Base-by-base conservation (phyloP, 176 grass and related monocot species). In the Calamus simplicifolius region DNA sequence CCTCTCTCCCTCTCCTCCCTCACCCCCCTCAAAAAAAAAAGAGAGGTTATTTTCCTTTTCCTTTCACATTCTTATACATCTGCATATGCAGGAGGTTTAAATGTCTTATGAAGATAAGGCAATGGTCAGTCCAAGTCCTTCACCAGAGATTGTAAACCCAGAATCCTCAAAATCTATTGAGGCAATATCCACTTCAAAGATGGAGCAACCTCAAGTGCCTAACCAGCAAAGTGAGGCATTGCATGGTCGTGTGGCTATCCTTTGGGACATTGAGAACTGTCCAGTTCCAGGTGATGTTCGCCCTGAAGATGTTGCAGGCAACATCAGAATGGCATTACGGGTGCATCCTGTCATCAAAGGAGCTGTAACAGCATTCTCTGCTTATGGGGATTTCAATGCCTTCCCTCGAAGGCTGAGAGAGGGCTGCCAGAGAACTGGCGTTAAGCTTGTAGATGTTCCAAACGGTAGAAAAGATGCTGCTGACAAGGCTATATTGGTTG, bases 231-330 rank as follows among this genome's bases (percentile, higher is more conserved):
- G 53, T 75, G 64, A 43, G 28, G 15, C 52, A 56, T 75, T 78
- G 29, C 69, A 67, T 75, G 85, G 92, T 50, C 92, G 83, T 48
- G 83, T 91, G 17, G 75, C 75, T 57, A 88, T 97, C 66, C 85
- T 97, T 55, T 97, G 92, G 92, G 92, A 97, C 61, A 97, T 97
- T 18, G 92, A 91, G 67, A 97, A 97, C 31, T 97, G 92, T 35
- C 83, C 92, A 23, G 78, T 90, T 61, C 92, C 92, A 27, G 82
- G 80, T 68, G 83, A 87, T 82, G 81, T 90, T 43, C 80, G 83
- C 6, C 86, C 92, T 62, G 92, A 97, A 73, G 83, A 97, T 51
- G 83, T 97, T 52, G 80, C 92, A 71, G 71, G 80, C 57, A 91
- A 97, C 71, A 76, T 97, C 21, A 66, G 86, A n/a, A 90, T 81